These are phyloP conservation scores for Cyclotella baltica DNA, from an alignment of 108 stramenopile species.

Conservation along the genomic window DNA sequence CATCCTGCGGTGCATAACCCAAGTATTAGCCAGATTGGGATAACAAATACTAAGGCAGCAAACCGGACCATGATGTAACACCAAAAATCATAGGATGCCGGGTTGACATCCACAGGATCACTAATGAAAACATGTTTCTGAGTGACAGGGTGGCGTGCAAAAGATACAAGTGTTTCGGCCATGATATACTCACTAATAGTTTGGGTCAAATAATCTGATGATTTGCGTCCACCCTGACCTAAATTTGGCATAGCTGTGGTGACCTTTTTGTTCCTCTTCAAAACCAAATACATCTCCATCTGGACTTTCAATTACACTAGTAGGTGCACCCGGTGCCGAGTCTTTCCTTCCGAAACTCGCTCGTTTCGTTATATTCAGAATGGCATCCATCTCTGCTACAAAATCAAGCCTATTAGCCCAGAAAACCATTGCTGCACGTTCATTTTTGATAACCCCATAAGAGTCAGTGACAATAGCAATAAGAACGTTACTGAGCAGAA, in stretches of 20 bases:
- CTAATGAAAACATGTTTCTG: too few relatives aligned
- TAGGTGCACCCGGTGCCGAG: conserved; percentile 35
- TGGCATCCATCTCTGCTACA: conserved; percentile 68
- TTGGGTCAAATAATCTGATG: too few relatives aligned
- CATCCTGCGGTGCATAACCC: conserved; percentile 54
- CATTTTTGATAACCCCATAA: conserved; percentile 64
- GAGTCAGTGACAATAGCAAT: conserved; percentile 71
- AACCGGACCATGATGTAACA: conserved; percentile 51
- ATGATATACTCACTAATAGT: too few relatives aligned
- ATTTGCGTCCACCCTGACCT: conserved; percentile 48
- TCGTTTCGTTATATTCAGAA: conserved; percentile 40
- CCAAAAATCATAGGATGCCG: conserved; percentile 56
- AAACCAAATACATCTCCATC: conserved; percentile 36
- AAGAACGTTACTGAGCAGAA: conserved; percentile 62
- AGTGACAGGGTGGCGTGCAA: too few relatives aligned
- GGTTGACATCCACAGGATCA: conserved; percentile 40
- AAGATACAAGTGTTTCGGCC: too few relatives aligned
- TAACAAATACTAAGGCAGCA: conserved; percentile 44
- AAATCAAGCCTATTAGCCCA: conserved; percentile 69
- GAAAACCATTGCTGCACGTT: conserved; percentile 66
- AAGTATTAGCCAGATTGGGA: conserved; percentile 55
- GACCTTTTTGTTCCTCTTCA: conserved; percentile 23
- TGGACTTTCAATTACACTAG: conserved; percentile 29
- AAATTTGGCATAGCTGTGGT: conserved; percentile 17
- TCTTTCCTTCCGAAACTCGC: conserved; percentile 16